Conservation (phyloP, 768 basidiomycete genomes). For the Lentinula sp. region DNA sequence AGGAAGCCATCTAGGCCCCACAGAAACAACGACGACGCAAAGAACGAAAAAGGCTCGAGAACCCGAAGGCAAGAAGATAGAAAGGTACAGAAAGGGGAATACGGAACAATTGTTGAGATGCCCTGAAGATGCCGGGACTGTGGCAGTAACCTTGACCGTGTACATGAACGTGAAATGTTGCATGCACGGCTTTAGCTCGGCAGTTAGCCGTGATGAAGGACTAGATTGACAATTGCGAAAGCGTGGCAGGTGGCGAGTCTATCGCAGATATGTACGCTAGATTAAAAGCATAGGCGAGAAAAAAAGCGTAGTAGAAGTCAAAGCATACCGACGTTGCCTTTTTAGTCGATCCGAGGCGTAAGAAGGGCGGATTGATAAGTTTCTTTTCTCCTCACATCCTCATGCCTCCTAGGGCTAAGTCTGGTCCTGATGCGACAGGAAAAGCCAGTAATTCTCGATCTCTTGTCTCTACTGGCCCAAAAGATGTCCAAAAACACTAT, state of each 20-base stretch:
- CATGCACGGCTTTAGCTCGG: neutral
- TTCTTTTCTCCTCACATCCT: neutral
- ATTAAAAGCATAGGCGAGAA: neutral
- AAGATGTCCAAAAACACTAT: conserved; percentile 34
- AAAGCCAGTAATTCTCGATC: conserved; percentile 23
- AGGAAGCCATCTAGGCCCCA: conserved; percentile 43
- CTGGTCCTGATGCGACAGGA: conserved; percentile 22
- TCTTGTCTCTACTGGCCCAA: conserved; percentile 51
- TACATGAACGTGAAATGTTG: neutral
- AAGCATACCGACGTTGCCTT: neutral
- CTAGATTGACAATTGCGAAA: no score
- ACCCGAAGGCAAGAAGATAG: conserved; percentile 2
- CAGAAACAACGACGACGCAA: conserved; percentile 14
- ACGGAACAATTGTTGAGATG: neutral
- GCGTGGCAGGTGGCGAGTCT: neutral
- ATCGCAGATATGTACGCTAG: neutral
- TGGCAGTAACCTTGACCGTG: neutral
- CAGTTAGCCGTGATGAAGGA: neutral
- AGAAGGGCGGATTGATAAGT: neutral
- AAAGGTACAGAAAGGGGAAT: conserved; percentile 11
- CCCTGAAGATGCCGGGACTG: neutral
- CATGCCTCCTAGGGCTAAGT: conserved; percentile 16
- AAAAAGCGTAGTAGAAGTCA: neutral
- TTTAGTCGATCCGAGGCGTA: neutral
- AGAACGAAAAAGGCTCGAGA: conserved; percentile 8